Evolutionary conservation across 2,329 filamentous ascomycete species (phyloP), one percentile per base, ranked within the genome.

Genomic region (Epichloe hybrida): DNA sequence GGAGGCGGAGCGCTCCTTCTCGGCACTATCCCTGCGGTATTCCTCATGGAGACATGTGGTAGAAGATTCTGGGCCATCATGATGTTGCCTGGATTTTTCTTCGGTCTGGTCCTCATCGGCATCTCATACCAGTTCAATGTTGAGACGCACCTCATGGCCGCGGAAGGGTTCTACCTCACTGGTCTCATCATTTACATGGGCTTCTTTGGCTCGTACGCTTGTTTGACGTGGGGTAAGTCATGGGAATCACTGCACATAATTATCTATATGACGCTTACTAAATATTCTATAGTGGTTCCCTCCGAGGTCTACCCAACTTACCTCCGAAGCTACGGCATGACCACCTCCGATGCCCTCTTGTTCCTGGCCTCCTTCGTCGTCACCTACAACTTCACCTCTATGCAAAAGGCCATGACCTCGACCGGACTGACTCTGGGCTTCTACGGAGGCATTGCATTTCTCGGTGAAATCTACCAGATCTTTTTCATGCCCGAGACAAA

Each of bases 401-500:
- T 87, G 84, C 78, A 84, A 63, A 63, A 75, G 0, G 76, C 78
- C n/a, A 84, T 88, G 75, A 77, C 73, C 7, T 71, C 67, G 36
- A 85, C 81, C 1, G 83, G 84, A 9, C 69, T 87, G 0, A 72
- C 77, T 0, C 72, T 87, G 0, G 84, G 84, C 3, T 87, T 88
- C 66, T 88, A 86, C 62, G 83, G 84, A 4, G 84, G 84, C 15
- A 86, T 87, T 50, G 83, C 83, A 0, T 73, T 84, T 0, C 9
- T 87, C 0, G 84, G 82, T 12, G 84, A 81, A 76, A 69, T 85
- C 57, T 87, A 86, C 64, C 83, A 87, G 66, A 70, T 86, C 45
- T 62, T 86, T 47, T 87, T 86, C 67, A 87, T 87, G 84, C 83
- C 81, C 0, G 82, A 86, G 70, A 86, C 83, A 3, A 86, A 86